Conservation (phyloP, 306 rosid genomes). For the Calophaca sinica region DNA sequence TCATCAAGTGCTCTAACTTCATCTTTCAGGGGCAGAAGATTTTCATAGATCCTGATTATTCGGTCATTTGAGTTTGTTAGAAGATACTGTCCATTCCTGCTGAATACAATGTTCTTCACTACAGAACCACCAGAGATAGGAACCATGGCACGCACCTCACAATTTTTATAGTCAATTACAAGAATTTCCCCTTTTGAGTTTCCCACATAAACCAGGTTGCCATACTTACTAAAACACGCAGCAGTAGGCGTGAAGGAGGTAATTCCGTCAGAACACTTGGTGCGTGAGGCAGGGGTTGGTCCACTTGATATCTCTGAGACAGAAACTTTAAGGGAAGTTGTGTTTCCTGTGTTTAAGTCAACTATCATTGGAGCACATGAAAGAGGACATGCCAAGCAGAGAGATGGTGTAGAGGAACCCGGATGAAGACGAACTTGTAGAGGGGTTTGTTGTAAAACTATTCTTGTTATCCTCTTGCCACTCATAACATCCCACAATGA, state of each 20-base stretch:
- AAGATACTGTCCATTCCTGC: constrained; percentile 89
- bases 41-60: constrained; percentile 86
- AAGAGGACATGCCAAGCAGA: constrained; percentile 95
- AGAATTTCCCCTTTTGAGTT: constrained; percentile 99
- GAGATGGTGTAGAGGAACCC: constrained; percentile 80
- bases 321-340: constrained; percentile 75
- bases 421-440: constrained; percentile 94
- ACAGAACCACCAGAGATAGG: constrained; percentile 85
- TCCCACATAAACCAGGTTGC: constrained; percentile 85
- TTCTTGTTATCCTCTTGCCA: constrained; percentile 71
- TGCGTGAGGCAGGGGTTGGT: constrained; percentile 64
- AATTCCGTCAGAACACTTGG: constrained; percentile 76
- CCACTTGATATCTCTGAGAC: constrained; percentile 63
- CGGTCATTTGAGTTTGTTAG: constrained; percentile 96
- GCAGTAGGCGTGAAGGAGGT: constrained; percentile 88
- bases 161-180: constrained; percentile 62
- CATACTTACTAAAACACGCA: constrained; percentile 89
- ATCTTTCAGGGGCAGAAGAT: constrained; percentile 78
- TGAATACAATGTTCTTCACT: constrained; percentile 87
- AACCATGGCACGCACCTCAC: constrained; percentile 72
- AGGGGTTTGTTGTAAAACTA: constrained; percentile 77
- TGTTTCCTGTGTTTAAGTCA: constrained; percentile 75
- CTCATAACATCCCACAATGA: constrained; percentile 83
- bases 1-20: constrained; percentile 68
- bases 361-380: constrained; percentile 94